phyloP scores from a whole-genome alignment of 257 asterid species.

The Jaltomata sinuosa region DNA sequence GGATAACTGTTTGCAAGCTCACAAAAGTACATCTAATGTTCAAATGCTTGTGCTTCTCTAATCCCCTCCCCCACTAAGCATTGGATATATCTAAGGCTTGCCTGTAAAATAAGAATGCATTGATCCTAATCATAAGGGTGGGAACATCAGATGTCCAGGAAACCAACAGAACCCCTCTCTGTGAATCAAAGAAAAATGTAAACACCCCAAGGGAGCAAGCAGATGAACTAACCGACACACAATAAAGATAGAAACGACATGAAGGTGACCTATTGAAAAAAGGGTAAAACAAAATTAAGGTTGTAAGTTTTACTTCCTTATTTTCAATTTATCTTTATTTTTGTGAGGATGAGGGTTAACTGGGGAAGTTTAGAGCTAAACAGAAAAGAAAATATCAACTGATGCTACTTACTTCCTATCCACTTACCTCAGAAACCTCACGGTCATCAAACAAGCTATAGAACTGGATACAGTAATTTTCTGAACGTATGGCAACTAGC shows the following conservation, averaged over 20 bases:
- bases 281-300: neutral
- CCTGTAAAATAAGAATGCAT: neutral
- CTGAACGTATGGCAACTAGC: conserved; percentile 68
- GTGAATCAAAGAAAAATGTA: neutral
- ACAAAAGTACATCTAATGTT: neutral
- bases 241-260: neutral
- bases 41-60: neutral
- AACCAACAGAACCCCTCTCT: neutral
- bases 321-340: neutral
- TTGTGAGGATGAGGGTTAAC: neutral
- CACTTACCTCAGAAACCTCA: conserved; percentile 78
- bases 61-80: neutral
- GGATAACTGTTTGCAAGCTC: neutral
- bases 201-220: neutral
- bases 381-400: neutral
- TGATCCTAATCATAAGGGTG: neutral
- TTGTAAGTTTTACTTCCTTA: neutral
- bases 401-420: neutral
- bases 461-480: conserved; percentile 74
- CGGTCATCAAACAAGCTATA: conserved; percentile 79
- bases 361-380: neutral
- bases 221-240: neutral
- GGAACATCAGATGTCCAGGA: neutral
- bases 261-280: neutral
- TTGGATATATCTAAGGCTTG: neutral